phyloP scores from a whole-genome alignment of 148 eudicot genomes.

The Nepenthes mirabilis region DNA sequence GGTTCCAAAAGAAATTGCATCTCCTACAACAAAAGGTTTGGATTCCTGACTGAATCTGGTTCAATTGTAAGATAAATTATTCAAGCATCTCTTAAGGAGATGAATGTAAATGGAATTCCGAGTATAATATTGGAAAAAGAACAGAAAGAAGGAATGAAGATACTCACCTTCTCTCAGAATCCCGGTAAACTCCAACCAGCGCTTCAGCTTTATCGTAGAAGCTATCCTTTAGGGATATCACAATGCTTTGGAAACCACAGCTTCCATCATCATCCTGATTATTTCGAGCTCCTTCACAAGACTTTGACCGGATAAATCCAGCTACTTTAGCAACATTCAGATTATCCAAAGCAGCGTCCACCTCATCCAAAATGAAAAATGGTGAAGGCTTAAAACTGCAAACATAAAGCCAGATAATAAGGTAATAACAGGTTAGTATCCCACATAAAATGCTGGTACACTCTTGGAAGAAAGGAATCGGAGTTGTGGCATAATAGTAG shows the following conservation, averaged over 20 bases:
- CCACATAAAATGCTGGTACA: neutral
- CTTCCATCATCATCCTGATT: slow-evolving; percentile 44
- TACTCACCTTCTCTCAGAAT: slow-evolving; percentile 62
- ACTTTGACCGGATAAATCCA: slow-evolving; percentile 90
- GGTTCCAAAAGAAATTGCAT: too few species aligned
- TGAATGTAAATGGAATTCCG: too few species aligned
- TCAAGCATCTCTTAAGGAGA: too few species aligned
- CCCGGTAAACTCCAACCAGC: slow-evolving; percentile 93
- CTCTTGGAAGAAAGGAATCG: too few species aligned
- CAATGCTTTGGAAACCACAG: slow-evolving; percentile 91
- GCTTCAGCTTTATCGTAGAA: slow-evolving; percentile 99
- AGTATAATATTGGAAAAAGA: neutral
- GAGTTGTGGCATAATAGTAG: too few species aligned
- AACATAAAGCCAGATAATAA: neutral
- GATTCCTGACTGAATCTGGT: too few species aligned
- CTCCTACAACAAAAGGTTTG: too few species aligned
- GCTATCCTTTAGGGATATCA: slow-evolving; percentile 90
- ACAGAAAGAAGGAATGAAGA: slow-evolving; percentile 1
- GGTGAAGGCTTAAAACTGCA: slow-evolving; percentile 90
- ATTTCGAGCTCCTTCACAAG: slow-evolving; percentile 50
- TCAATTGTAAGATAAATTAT: too few species aligned
- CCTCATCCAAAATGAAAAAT: slow-evolving; percentile 95
- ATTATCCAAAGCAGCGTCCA: slow-evolving; percentile 96
- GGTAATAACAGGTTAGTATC: neutral
- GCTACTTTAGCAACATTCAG: slow-evolving; percentile 95